A percentile compares a stretch with the other conserved stretches of the same genome.
phyloP scores from a whole-genome alignment of 495 filamentous ascomycete species.

The Tuber borchii region DNA sequence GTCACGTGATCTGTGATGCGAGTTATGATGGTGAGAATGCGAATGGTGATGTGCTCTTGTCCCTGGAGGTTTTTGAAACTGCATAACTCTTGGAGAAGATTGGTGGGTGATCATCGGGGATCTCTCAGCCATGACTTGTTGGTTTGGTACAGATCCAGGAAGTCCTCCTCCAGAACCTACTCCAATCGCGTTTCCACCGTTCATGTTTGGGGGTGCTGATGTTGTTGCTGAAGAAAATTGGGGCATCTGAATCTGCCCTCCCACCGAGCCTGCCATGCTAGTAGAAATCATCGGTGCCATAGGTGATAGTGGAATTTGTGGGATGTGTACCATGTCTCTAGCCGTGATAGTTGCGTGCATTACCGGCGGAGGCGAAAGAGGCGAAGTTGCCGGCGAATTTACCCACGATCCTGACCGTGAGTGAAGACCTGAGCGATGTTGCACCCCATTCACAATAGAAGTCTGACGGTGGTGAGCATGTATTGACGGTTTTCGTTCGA shows the following conservation, averaged over 20 bases:
- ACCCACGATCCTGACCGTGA: conserved; percentile 77
- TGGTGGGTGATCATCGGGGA: conserved; percentile 33
- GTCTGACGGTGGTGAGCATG: conserved; percentile 91
- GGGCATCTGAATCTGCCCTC: conserved; percentile 39
- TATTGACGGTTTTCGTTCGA: conserved; percentile 65
- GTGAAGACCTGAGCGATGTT: conserved; percentile 53
- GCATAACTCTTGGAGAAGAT: conserved; percentile 26
- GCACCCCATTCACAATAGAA: conserved; percentile 88
- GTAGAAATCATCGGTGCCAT: conserved; percentile 34
- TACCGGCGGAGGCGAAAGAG: conserved; percentile 35
- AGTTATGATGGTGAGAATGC: conserved; percentile 67
- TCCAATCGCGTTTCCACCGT: conserved; percentile 19
- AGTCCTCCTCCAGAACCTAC: conserved; percentile 19
- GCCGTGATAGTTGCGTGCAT: conserved; percentile 34
- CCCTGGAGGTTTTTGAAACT: conserved; percentile 36
- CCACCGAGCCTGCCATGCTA: conserved; percentile 14
- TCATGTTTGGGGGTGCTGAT: conserved; percentile 6
- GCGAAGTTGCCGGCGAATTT: conserved; percentile 49
- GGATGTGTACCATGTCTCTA: conserved; percentile 39
- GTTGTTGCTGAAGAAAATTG: conserved; percentile 38
- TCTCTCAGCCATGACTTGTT: conserved; percentile 19
- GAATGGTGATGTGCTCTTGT: conserved; percentile 60
- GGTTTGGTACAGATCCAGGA: conserved; percentile 10
- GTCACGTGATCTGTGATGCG: conserved; percentile 54
- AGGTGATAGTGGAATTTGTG: conserved; percentile 40